phyloP scores from a whole-genome alignment of 1,139 yeast genomes.

The Debaryomyces sp. region DNA sequence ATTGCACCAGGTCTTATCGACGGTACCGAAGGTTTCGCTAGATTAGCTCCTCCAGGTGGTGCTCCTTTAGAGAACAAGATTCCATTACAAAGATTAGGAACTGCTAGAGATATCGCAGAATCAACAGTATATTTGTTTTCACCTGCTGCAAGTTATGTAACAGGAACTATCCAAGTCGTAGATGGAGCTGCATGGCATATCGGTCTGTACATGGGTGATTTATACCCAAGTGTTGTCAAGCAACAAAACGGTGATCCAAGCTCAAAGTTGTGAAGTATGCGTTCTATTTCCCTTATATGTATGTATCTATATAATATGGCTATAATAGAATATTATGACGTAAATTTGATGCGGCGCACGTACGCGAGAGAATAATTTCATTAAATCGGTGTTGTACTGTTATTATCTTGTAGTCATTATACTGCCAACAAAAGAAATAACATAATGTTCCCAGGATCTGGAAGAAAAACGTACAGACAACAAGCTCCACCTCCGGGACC shows the following conservation, averaged over 20 bases:
- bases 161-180: constrained; percentile 78
- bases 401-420: background rate
- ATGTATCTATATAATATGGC: background rate
- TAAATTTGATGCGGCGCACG: background rate
- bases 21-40: constrained; percentile 80
- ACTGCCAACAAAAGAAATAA: background rate
- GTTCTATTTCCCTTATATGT: background rate
- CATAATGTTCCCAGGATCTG: constrained; percentile 41
- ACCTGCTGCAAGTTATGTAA: constrained; percentile 75
- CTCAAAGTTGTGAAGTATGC: constrained; percentile 17
- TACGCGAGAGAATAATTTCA: background rate
- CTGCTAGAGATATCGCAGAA: constrained; percentile 81
- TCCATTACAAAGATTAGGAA: constrained; percentile 80
- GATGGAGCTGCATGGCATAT: constrained; percentile 94
- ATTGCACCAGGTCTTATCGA: constrained; percentile 90
- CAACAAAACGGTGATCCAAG: constrained; percentile 26
- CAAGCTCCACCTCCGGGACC: constrained; percentile 25
- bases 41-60: constrained; percentile 49
- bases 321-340: background rate
- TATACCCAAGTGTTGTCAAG: constrained; percentile 38
- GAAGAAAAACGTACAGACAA: constrained; percentile 23
- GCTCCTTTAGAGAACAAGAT: constrained; percentile 47
- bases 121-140: constrained; percentile 84
- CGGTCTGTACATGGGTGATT: constrained; percentile 45
- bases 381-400: background rate